Evolutionary conservation across 768 basidiomycete genomes (phyloP), one percentile per base, ranked within the genome.

Genomic region (Boletus vinaceobasis): DNA sequence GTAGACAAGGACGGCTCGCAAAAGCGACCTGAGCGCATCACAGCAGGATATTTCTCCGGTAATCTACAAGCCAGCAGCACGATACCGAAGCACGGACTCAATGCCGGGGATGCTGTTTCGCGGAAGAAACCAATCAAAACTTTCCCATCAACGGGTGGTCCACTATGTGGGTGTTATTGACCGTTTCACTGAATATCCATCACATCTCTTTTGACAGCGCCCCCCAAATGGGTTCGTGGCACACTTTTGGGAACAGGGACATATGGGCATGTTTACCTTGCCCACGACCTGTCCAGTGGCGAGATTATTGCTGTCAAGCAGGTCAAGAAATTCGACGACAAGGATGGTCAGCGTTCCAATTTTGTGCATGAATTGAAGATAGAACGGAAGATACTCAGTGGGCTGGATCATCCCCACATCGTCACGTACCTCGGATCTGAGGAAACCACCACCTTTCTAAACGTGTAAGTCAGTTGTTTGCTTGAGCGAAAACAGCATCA

Each of bases 221-320:
- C 92, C 29, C 90, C 95, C 77, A 93, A 92, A 69, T 97, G 94
- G 94, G 88, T 96, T 39, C 88, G 93, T 64, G 95, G 95, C 51
- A 90, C 94, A 70, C 77, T 96, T 21, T 94, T 98, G 54, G 95
- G 95, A 26, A 89, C 88, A 66, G 95, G 95, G 27, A 94, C 92
- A 15, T 98, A 94, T 66, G 95, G 95, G 13, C 83, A 86, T 38
- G 95, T 98, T 21, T 98, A 96, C 66, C 82, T 98, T 53, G 95
- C 90, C n/a, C 77, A 97, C 59, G 94, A 97, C 65, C 87, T 87
- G 29, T 92, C 91, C 2, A 95, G 91, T 2, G 93, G 93, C 50
- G 93, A 96, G 72, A 94, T 96, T 89, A 91, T 98, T 66, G 95
- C 96, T 10, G 95, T 98, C 58, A 98, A 98, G 74, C 95, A 98